Conservation (phyloP, 2,329 filamentous ascomycete species). For the Neophaeococcomyces mojaviensis region DNA sequence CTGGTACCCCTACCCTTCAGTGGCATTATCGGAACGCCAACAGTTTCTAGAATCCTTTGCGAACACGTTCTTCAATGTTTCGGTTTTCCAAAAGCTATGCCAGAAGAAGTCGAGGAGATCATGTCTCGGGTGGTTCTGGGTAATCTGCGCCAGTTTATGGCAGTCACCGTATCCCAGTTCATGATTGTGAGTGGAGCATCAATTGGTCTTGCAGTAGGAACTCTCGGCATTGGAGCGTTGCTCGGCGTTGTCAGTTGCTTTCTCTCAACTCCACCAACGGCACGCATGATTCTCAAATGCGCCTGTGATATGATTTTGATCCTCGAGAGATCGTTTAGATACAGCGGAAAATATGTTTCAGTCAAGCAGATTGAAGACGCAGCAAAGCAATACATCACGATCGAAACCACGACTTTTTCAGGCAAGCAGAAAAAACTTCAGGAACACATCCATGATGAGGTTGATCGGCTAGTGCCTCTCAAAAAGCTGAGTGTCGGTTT, state of each 20-base stretch:
- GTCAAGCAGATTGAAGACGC: slow-evolving; percentile 23
- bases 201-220: slow-evolving; percentile 16
- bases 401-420: slow-evolving; percentile 17
- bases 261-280: slow-evolving; percentile 26
- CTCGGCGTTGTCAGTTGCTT: slow-evolving; percentile 22
- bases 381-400: slow-evolving; percentile 20
- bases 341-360: slow-evolving; percentile 20
- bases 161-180: slow-evolving; percentile 16
- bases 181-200: slow-evolving; percentile 13
- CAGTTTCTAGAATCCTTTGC: slow-evolving; percentile 22
- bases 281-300: slow-evolving; percentile 28
- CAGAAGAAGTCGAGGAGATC: slow-evolving; percentile 21
- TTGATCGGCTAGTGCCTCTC: slow-evolving; percentile 18
- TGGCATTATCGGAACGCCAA: slow-evolving; percentile 20
- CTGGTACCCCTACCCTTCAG: slow-evolving; percentile 22
- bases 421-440: slow-evolving; percentile 20
- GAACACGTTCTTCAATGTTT: slow-evolving; percentile 22
- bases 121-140: slow-evolving; percentile 20
- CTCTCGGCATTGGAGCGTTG: slow-evolving; percentile 24
- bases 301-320: slow-evolving; percentile 29
- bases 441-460: slow-evolving; percentile 19
- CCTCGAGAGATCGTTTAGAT: slow-evolving; percentile 26
- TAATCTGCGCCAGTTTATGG: slow-evolving; percentile 19
- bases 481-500: slow-evolving; percentile 14
- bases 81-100: slow-evolving; percentile 21